Evolutionary conservation across 768 basidiomycete species (phyloP), one percentile per base, ranked within the genome.

Genomic region (Pleurotus salmoneostramineus): DNA sequence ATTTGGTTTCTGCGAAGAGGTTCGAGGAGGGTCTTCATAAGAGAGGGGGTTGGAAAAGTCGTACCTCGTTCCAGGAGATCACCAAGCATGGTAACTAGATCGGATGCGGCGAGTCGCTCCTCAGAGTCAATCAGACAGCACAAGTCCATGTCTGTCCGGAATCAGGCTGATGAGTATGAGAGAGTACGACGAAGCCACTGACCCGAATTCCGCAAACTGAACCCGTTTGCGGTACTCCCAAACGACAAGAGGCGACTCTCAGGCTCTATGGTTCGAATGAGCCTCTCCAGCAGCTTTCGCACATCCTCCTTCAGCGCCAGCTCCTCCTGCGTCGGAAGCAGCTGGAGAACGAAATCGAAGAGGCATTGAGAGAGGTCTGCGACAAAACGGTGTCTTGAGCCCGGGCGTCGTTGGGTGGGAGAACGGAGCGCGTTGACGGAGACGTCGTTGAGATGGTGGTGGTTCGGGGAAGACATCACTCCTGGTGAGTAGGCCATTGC

Each of bases 181-280:
- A 34, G 17, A 56, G 33, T 58, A 58, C 50, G 35, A 31, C 21
- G 21, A 21, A 43, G 56, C 57, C 60, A 56, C 72, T 63, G 60
- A 91, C 95, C 95, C 61, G 94, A 96, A 76, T 98, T 97, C 64
- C 94, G 83, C 65, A 98, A 83, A 69, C 93, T 95, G 78, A 98
- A 96, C 58, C 95, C 95, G 67, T 98, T 98, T 8, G 95, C 95
- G 37, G 93, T 97, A 69, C 93, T 95, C 35, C 96, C 96, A 70
- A 99, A 99, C 57, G 94, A 93, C 64, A 96, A 73, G 64, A 99
- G 76, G 55, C 92, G 86, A 62, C 91, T 91, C 65, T 93, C 83
- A 45, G 95, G 95, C 70, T 95, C 92, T 73, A 99, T 92, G 46
- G 92, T 95, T 69, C 92, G 84, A 69, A 96, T 96, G 73, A 99